Percentiles rank a stretch among this genome's conserved stretches.
Conservation (phyloP, 192 early-diverging fungal genomes). For the Entophlyctis helioformis region DNA sequence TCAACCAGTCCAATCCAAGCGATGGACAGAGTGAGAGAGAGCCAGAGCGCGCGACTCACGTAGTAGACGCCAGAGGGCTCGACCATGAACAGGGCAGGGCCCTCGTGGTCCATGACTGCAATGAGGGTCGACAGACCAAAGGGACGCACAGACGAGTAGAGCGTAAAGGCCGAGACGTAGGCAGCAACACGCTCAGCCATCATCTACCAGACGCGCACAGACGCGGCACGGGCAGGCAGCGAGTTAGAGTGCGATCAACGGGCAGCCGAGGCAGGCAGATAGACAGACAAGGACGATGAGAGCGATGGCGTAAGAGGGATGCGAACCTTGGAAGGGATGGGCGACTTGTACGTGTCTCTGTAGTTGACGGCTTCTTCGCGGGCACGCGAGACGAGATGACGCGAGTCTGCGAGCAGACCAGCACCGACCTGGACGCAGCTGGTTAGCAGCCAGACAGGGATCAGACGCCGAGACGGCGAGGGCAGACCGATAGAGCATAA, state of each 20-base stretch:
- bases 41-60: constrained; percentile 28
- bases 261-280: no score
- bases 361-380: constrained; percentile 86
- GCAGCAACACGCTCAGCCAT: constrained; percentile 87
- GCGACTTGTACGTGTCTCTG: constrained; percentile 67
- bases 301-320: no score
- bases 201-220: constrained; percentile 24
- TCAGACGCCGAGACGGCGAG: not conserved
- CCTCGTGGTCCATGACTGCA: constrained; percentile 64
- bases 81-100: constrained; percentile 84
- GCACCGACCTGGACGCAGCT: constrained; percentile 84
- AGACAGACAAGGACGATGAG: no score
- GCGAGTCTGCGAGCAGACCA: constrained; percentile 84
- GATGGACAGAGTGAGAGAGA: not conserved
- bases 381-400: constrained; percentile 78
- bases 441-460: not conserved
- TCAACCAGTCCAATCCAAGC: not conserved
- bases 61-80: constrained; percentile 95
- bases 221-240: no score
- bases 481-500: not conserved
- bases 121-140: constrained; percentile 83
- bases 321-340: constrained; percentile 72
- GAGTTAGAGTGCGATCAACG: no score
- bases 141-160: constrained; percentile 90
- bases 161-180: constrained; percentile 93